Evolutionary conservation across 2,329 filamentous ascomycete genomes (phyloP).

Genomic region (Monascus ruber): DNA sequence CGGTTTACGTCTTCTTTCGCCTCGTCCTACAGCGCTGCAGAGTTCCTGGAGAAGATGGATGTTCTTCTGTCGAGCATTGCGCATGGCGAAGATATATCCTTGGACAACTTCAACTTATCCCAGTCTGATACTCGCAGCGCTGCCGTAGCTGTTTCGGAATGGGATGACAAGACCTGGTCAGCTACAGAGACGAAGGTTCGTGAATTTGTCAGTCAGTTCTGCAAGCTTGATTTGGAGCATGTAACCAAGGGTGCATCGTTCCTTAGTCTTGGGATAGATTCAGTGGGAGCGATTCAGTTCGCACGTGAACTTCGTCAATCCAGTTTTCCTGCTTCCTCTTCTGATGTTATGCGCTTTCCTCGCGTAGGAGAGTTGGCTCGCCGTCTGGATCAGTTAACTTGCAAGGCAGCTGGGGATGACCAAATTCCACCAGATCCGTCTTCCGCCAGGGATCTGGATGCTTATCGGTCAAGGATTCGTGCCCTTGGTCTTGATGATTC

Average conservation of each 20-base stretch:
- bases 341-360: conserved; percentile 24
- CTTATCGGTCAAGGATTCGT: conserved; percentile 7
- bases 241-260: conserved; percentile 22
- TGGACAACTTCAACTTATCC: conserved; percentile 14
- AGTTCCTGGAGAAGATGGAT: conserved; percentile 22
- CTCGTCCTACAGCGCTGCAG: conserved; percentile 8
- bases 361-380: conserved; percentile 16
- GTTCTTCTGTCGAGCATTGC: conserved; percentile 16
- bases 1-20: conserved; percentile 17
- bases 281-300: conserved; percentile 22
- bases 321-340: conserved; percentile 18
- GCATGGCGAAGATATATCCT: conserved; percentile 11
- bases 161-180: conserved; percentile 14
- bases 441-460: conserved; percentile 1
- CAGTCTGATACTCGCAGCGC: conserved; percentile 1
- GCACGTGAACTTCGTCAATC: conserved; percentile 17
- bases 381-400: conserved; percentile 7
- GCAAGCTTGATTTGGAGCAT: conserved; percentile 8
- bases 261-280: conserved; percentile 21
- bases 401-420: neutral
- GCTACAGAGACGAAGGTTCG: conserved; percentile 12
- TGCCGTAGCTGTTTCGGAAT: conserved; percentile 1
- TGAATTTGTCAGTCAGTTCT: conserved; percentile 13
- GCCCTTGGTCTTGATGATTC: conserved; percentile 9
- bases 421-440: neutral